Conservation (phyloP, 2,329 filamentous ascomycete genomes). For the Penicillium sclerotigenum region DNA sequence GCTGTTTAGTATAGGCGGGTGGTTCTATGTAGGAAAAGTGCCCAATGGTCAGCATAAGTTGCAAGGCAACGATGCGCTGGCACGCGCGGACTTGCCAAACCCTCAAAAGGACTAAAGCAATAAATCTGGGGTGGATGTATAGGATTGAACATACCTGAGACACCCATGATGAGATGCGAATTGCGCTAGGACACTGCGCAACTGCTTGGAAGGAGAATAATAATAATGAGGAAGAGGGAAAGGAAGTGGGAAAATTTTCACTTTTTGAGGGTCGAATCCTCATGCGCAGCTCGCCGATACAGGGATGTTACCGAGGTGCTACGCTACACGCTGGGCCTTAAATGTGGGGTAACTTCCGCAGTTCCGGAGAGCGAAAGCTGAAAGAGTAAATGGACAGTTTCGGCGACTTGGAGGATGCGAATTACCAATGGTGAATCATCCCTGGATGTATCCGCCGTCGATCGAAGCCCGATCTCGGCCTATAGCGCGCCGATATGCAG, state of each 20-base stretch:
- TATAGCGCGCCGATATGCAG: not conserved
- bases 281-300: not conserved
- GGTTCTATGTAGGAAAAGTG: not conserved
- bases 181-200: not conserved
- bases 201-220: not conserved
- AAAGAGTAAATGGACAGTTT: not conserved
- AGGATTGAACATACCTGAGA: constrained; percentile 10
- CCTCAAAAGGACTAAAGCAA: not conserved
- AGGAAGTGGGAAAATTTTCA: not conserved
- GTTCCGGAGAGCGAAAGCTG: not conserved
- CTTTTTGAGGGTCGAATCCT: not conserved
- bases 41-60: constrained; percentile 10
- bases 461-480: not conserved
- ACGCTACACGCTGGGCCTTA: not conserved
- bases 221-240: not conserved
- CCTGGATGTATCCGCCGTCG: not conserved
- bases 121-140: not conserved
- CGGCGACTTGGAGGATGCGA: not conserved
- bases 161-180: constrained; percentile 9
- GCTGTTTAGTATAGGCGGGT: constrained; percentile 1
- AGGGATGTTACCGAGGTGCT: not conserved
- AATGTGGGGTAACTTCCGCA: not conserved
- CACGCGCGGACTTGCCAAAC: not conserved
- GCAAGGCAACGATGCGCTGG: not conserved
- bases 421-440: not conserved